A percentile compares a stretch with the other conserved stretches of the same genome.
phyloP scores from a whole-genome alignment of 129 eudicot species.

The Centaurea solstitialis region DNA sequence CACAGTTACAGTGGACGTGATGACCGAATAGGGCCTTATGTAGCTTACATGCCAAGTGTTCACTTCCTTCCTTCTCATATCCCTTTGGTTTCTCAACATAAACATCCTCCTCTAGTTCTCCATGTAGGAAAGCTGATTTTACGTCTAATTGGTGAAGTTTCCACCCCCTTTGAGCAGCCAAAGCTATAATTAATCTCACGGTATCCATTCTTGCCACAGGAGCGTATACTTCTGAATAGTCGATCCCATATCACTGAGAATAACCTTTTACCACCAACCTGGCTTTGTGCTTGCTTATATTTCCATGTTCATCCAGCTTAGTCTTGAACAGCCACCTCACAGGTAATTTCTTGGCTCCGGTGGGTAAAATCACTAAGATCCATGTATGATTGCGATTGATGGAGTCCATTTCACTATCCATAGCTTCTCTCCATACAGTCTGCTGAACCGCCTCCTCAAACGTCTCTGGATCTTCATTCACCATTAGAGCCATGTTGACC shows the following conservation, averaged over 20 bases:
- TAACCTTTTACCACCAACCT: background rate
- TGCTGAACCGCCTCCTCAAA: background rate
- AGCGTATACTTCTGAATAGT: background rate
- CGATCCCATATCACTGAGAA: background rate
- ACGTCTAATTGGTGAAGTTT: background rate
- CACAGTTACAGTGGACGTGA: too few species aligned
- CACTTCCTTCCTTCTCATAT: background rate
- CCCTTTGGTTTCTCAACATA: background rate
- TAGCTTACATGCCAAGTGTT: background rate
- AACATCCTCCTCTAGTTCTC: background rate
- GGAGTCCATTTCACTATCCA: background rate
- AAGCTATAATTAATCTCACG: background rate
- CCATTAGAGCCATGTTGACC: background rate
- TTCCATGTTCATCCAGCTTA: background rate
- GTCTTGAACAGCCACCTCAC: background rate
- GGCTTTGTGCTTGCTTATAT: background rate
- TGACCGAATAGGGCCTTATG: background rate
- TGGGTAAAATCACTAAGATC: background rate
- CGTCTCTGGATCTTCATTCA: background rate
- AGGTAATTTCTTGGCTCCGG: background rate
- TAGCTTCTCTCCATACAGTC: background rate
- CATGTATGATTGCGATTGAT: background rate
- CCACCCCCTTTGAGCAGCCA: slow-evolving; percentile 4
- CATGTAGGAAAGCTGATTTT: background rate
- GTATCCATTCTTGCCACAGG: background rate